Conservation (phyloP, 1,139 yeast species). For the Pichia sp. region DNA sequence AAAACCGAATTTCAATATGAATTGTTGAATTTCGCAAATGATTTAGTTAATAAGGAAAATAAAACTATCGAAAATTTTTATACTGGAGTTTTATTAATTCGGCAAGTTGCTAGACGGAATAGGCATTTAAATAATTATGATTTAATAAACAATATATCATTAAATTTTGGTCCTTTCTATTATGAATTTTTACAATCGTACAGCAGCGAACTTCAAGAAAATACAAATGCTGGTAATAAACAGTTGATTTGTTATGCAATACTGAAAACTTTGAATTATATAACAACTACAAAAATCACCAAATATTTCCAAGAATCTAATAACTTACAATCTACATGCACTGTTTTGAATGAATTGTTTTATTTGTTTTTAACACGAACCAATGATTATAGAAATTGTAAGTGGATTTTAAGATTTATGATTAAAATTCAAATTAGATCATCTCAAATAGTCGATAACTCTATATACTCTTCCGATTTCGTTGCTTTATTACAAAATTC, state of each 20-base stretch:
- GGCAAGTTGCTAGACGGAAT: conserved; percentile 13
- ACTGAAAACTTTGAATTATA: conserved; percentile 8
- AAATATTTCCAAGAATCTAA: conserved; percentile 5
- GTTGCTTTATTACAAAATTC: neutral
- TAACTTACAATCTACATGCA: conserved; percentile 1
- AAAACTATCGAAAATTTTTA: conserved; percentile 8
- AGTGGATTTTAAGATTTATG: conserved; percentile 13
- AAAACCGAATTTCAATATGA: conserved; percentile 6
- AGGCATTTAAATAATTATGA: conserved; percentile 9
- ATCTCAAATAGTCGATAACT: neutral
- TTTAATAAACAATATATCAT: conserved; percentile 9
- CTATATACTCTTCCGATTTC: neutral
- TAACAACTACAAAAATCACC: neutral
- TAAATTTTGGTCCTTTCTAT: conserved; percentile 10
- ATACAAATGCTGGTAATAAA: neutral
- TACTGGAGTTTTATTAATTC: conserved; percentile 9
- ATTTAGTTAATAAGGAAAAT: conserved; percentile 1
- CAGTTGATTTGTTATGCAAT: conserved; percentile 5
- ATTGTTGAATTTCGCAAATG: conserved; percentile 7
- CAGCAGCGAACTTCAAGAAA: neutral
- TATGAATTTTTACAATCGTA: conserved; percentile 7
- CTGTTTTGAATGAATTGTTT: conserved; percentile 2
- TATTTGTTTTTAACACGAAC: neutral
- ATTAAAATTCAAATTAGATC: conserved; percentile 10
- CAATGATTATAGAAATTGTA: conserved; percentile 1